Conservation (phyloP, 768 basidiomycete genomes). For the Trametes sanguinea region DNA sequence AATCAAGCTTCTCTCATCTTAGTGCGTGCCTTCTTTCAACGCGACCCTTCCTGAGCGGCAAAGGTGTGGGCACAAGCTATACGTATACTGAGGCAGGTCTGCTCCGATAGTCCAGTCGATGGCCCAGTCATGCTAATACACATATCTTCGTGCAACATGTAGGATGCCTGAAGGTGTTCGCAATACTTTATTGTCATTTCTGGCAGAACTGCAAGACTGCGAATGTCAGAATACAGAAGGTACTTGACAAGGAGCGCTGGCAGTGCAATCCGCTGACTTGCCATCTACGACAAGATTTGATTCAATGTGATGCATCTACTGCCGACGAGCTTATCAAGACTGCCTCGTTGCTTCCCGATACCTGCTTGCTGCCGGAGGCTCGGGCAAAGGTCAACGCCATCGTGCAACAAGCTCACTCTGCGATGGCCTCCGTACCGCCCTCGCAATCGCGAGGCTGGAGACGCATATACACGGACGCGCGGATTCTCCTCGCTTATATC, state of each 20-base stretch:
- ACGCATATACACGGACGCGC: constrained; percentile 75
- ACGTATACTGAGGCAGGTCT: neutral
- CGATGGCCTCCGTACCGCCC: constrained; percentile 46
- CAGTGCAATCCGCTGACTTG: neutral
- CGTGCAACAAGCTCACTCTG: constrained; percentile 48
- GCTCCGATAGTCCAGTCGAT: neutral
- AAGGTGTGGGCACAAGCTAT: neutral
- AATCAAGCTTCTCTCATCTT: neutral
- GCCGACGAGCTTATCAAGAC: neutral
- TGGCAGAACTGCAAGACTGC: neutral
- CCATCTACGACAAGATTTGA: neutral
- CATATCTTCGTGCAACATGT: neutral
- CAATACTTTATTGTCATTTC: neutral
- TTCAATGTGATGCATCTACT: neutral
- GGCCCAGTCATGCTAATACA: neutral
- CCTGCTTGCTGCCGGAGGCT: neutral
- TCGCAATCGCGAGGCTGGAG: constrained; percentile 53
- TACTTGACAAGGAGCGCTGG: neutral
- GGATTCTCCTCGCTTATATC: constrained; percentile 56
- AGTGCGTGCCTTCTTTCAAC: neutral
- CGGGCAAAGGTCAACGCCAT: constrained; percentile 41
- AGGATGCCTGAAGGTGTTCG: constrained; percentile 7
- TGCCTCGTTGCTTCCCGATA: neutral
- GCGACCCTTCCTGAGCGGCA: neutral
- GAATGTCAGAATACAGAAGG: constrained; percentile 4